Base-by-base conservation (phyloP, 495 filamentous ascomycete genomes). In the Penicillium argentinense region DNA sequence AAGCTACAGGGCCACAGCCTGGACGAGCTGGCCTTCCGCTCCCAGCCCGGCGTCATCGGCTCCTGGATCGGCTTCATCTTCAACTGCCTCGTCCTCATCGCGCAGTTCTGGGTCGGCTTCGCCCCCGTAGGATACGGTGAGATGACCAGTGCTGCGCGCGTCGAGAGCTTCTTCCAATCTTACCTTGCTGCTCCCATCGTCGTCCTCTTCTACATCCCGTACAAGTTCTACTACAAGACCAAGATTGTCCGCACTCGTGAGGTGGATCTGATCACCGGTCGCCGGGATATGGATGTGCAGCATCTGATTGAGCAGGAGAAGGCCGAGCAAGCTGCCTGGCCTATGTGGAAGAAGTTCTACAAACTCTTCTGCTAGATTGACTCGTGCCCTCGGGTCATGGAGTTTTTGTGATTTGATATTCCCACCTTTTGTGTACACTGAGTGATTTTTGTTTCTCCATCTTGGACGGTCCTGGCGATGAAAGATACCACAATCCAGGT, bases 51-150 rank as follows among this genome's bases (percentile, higher is more conserved):
- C 39, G 72, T 95, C 1, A 61, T 81, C 17, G 93, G 92, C 2
- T 95, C 89, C 1, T 97, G 85, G 81, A 45, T 96, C 19, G 93
- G 93, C 8, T 78, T 97, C 49, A 49, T 69, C 23, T 82, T 95
- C 64, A 96, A 96, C 64, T 43, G 73, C 19, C 70, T 95, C 8
- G 84, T 98, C n/a, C 77, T 97, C 16, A 58, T 92, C 34, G 92
- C 88, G 6, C 91, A 97, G 60, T 95, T 97, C 73, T 97, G 93
- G 93, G 86, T 84, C 21, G 91, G 86, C 22, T 85, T 88, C 12
- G 88, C 85, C 49, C 93, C 93, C 1, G 72, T 93, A 18, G 85
- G 79, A 24, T 81, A 78, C 53, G 63, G 44, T 0, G 42, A 59
- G 0, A 74, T 63, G 60, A 72, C 72, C 4, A 25, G 73, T 1